Percentiles rank a stretch among this genome's conserved stretches.
Conservation (phyloP, 805 yeast species). For the Yarrowia deformans region DNA sequence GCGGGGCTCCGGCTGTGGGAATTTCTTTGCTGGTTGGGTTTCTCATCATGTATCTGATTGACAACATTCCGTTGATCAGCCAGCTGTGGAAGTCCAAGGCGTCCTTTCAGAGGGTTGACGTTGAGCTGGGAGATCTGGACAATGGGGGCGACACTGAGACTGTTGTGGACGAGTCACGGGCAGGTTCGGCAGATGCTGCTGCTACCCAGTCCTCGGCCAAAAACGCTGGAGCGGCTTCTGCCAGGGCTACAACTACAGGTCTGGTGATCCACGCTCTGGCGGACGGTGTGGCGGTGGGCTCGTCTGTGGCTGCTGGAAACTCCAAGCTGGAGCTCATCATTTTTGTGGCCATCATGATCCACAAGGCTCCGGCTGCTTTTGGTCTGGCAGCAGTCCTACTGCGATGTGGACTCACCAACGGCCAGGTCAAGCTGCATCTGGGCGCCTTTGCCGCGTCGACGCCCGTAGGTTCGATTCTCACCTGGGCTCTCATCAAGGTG, state of each 20-base stretch:
- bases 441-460: conserved; percentile 64
- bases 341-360: conserved; percentile 67
- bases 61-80: conserved; percentile 49
- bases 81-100: conserved; percentile 12
- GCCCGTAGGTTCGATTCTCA: conserved; percentile 64
- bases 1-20: conserved; percentile 52
- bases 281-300: conserved; percentile 77
- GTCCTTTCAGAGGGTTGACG: conserved; percentile 10
- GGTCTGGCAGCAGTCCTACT: conserved; percentile 66
- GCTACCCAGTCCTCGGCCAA: not conserved
- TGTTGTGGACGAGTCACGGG: conserved; percentile 2
- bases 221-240: not conserved
- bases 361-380: conserved; percentile 78
- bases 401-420: conserved; percentile 49
- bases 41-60: conserved; percentile 60
- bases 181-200: not conserved
- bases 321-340: conserved; percentile 56
- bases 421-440: conserved; percentile 57
- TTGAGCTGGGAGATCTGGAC: conserved; percentile 18
- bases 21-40: conserved; percentile 62
- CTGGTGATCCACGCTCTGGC: conserved; percentile 70
- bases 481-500: conserved; percentile 54
- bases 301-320: conserved; percentile 57
- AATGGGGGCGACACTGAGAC: not conserved
- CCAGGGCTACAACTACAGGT: conserved; percentile 58